Evolutionary conservation across 2,329 filamentous ascomycete species (phyloP).

Genomic region (Cladosporium sphaerospermum): DNA sequence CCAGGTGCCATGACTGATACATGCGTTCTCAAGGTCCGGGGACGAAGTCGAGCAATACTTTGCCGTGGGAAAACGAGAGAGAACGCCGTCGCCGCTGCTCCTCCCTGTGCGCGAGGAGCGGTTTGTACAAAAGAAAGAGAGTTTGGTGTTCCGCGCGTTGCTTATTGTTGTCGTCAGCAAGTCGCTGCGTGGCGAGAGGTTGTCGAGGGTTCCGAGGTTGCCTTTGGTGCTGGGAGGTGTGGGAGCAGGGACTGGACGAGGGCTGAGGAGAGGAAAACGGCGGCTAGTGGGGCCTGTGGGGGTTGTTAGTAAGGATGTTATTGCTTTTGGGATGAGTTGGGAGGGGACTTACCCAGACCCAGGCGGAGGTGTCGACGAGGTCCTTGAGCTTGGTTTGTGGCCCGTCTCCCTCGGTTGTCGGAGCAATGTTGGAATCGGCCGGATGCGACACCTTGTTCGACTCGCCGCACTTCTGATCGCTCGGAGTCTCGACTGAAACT

Average conservation of each 20-base stretch:
- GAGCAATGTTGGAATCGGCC: too few species aligned
- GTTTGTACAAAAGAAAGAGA: slow-evolving; percentile 3
- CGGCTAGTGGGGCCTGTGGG: background rate
- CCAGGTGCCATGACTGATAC: too few species aligned
- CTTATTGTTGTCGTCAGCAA: background rate
- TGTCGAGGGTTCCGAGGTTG: background rate
- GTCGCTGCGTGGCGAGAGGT: background rate
- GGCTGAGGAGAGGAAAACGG: background rate
- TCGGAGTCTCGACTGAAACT: background rate
- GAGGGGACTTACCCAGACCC: background rate
- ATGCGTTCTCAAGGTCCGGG: too few species aligned
- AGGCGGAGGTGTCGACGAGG: background rate
- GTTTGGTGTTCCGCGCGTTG: background rate
- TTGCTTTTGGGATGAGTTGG: background rate
- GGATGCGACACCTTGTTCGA: too few species aligned
- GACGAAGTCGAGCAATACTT: too few species aligned
- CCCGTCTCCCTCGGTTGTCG: too few species aligned
- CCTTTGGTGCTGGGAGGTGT: background rate
- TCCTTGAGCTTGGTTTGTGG: background rate
- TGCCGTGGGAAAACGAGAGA: background rate
- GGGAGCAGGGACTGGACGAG: slow-evolving; percentile 1
- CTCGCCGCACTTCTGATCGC: background rate
- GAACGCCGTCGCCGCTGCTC: background rate
- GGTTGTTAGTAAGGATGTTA: background rate
- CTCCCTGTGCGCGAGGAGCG: background rate